These are phyloP conservation scores for Clavaria fumosa DNA, from an alignment of 768 basidiomycete genomes.

Conservation along the genomic window DNA sequence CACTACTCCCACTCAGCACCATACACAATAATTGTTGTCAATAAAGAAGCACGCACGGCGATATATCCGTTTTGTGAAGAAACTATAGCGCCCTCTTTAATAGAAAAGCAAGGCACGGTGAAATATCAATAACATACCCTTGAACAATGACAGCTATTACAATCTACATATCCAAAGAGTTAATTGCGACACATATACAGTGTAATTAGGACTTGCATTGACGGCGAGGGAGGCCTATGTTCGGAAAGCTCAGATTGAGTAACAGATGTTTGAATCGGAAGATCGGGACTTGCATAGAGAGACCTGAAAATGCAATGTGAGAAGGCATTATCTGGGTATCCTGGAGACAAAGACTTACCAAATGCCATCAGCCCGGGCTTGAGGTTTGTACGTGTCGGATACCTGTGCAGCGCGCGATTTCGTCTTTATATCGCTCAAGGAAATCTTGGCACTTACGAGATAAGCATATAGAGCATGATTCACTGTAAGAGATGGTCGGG, in stretches of 20 bases:
- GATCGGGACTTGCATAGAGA: slow-evolving; percentile 17
- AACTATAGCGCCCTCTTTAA: slow-evolving; percentile 1
- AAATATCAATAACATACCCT: slow-evolving; percentile 10
- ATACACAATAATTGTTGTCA: neutral
- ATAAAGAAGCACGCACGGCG: slow-evolving; percentile 1
- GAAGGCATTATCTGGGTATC: neutral
- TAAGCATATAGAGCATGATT: slow-evolving; percentile 22
- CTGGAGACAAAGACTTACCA: slow-evolving; percentile 17
- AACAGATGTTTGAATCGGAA: neutral
- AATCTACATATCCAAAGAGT: slow-evolving; percentile 8
- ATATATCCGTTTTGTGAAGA: slow-evolving; percentile 8
- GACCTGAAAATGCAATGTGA: slow-evolving; percentile 15
- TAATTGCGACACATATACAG: neutral
- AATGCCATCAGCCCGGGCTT: slow-evolving; percentile 19
- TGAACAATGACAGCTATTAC: slow-evolving; percentile 13
- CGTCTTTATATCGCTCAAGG: neutral
- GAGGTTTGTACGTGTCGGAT: slow-evolving; percentile 23
- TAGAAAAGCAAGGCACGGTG: neutral
- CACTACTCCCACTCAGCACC: neutral
- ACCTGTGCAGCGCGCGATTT: slow-evolving; percentile 11
- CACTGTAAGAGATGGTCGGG: slow-evolving; percentile 1
- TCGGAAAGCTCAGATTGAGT: neutral
- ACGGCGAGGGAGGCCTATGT: slow-evolving; percentile 6
- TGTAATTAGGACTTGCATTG: slow-evolving; percentile 6
- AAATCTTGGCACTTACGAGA: slow-evolving; percentile 14